Conservation (phyloP, 2,329 filamentous ascomycete species). For the Chrysosporium keratinophilum region DNA sequence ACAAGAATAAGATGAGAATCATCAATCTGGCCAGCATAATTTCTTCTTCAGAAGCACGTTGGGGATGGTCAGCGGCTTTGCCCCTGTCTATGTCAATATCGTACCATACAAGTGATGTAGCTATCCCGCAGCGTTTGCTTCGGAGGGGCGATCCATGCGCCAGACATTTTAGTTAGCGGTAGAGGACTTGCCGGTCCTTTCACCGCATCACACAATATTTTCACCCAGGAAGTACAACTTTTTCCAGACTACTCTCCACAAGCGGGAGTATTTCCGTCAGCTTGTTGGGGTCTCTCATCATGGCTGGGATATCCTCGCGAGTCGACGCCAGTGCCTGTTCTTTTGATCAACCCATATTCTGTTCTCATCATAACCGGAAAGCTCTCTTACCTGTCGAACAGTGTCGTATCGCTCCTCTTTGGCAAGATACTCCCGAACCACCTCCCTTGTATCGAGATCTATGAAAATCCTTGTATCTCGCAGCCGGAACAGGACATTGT, state of each 20-base stretch:
- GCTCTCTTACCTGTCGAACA: constrained; percentile 54
- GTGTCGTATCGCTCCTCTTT: constrained; percentile 71
- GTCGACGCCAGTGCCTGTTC: constrained; percentile 42
- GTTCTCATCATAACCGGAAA: neutral
- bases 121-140: neutral
- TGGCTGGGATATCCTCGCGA: constrained; percentile 64
- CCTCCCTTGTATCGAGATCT: constrained; percentile 67
- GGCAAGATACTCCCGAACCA: constrained; percentile 83
- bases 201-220: no score
- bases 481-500: constrained; percentile 77
- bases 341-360: neutral
- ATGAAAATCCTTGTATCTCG: constrained; percentile 86
- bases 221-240: constrained; percentile 12
- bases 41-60: neutral
- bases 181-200: no score
- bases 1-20: neutral
- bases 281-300: constrained; percentile 69
- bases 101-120: neutral
- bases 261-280: constrained; percentile 59
- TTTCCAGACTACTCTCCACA: constrained; percentile 58
- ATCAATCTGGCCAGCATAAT: neutral
- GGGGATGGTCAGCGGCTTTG: neutral
- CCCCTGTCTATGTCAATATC: neutral
- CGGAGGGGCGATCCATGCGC: no score
- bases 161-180: no score